Base-by-base conservation (phyloP, 2,329 filamentous ascomycete species). In the Juglanconis sp. region DNA sequence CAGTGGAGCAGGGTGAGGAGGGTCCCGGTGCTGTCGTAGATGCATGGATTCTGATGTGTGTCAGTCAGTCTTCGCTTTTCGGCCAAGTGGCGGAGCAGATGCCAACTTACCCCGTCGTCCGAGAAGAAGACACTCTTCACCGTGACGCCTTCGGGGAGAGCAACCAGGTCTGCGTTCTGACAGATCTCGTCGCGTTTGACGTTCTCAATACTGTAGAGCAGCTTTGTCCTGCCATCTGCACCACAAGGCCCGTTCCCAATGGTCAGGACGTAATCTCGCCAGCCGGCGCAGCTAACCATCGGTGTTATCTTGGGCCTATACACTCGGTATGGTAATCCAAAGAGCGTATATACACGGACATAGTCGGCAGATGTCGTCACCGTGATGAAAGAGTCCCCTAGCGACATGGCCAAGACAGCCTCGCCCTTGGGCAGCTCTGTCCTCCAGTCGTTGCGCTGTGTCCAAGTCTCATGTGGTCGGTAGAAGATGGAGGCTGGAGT, bases 381-480 rank as follows among this genome's bases (percentile, higher is more conserved):
- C 0, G 95, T 93, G 63, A 98, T 83, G 69, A 96, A 98, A 0
- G 91, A 93, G 49, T 95, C 90, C 71, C 91, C 96, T 13, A 99
- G 81, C 0, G 95, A 94, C 78, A 99, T 92, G 61, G 94, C 91
- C 66, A 87, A 87, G 2, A 97, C 86, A 10, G 88, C 83, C 74
- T 99, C 95, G n/a, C 92, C 92, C 36, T 84, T 83, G 0, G 95
- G 95, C n/a, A 99, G 76, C 65, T 89, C 82, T 0, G 90, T 96
- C 53, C 91, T 87, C 92, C 94, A 98, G 74, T 99, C 95, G 24
- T 87, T 85, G 55, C 95, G 84, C 53, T 91, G 84, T 2, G 93
- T 97, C 95, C 95, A 99, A 1, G 91, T 96, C 76, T 99, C 94
- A 71, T 99, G 95, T 0, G 96, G 95, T 6, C 95, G 86, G 74